Conservation (phyloP, 2,329 filamentous ascomycete species). For the Pseudogymnoascus sp. region DNA sequence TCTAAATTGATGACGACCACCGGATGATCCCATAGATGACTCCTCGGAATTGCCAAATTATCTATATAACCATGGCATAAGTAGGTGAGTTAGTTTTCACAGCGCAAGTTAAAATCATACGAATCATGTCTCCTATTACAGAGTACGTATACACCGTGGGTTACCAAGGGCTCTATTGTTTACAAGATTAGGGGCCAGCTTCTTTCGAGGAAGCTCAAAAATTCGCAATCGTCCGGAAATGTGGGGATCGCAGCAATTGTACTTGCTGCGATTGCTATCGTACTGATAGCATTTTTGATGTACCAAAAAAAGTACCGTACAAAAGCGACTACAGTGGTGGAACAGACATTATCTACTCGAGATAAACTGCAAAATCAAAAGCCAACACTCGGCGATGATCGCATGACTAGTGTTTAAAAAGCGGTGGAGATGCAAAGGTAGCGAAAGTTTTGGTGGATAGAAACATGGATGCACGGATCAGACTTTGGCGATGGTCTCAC, state of each 20-base stretch:
- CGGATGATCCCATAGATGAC: neutral
- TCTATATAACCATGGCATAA: too few species aligned
- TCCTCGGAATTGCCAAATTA: neutral
- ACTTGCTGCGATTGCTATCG: neutral
- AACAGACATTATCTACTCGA: neutral
- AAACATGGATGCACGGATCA: slow-evolving; percentile 17
- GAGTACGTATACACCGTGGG: neutral
- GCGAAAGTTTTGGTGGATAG: slow-evolving; percentile 19
- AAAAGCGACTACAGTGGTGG: neutral
- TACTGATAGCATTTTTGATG: neutral
- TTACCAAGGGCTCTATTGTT: neutral
- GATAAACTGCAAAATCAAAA: neutral
- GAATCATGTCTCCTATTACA: neutral
- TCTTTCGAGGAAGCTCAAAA: neutral
- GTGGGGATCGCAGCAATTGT: neutral
- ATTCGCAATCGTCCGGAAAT: neutral
- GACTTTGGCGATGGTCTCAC: slow-evolving; percentile 22
- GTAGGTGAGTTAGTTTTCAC: too few species aligned
- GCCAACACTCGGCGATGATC: neutral
- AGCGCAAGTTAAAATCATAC: neutral
- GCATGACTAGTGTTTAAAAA: neutral
- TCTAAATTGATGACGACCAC: neutral
- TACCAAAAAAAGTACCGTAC: neutral
- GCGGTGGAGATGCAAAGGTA: slow-evolving; percentile 18
- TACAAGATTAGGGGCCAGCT: neutral